Conservation (phyloP, 2,329 filamentous ascomycete genomes). For the Beauveria bassiana region DNA sequence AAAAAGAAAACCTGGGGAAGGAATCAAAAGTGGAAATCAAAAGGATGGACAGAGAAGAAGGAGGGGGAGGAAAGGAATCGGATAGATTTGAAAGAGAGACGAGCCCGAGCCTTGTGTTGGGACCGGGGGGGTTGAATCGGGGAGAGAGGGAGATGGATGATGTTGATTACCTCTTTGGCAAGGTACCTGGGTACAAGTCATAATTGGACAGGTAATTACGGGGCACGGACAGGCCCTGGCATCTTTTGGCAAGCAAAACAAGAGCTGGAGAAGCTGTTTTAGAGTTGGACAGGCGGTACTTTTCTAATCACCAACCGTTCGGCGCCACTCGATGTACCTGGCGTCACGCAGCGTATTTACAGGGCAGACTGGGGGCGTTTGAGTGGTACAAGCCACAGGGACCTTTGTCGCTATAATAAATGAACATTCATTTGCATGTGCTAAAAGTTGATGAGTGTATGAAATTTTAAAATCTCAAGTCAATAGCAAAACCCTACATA, state of each 20-base stretch:
- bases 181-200: too few species aligned
- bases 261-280: too few species aligned
- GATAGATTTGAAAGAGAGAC: conserved; percentile 4
- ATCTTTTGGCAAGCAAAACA: too few species aligned
- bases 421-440: background rate
- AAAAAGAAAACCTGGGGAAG: background rate
- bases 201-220: background rate
- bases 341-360: too few species aligned
- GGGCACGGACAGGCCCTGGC: too few species aligned
- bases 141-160: background rate
- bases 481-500: background rate
- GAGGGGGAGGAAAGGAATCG: conserved; percentile 2
- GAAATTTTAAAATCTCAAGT: too few species aligned
- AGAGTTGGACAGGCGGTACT: too few species aligned
- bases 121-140: background rate
- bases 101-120: conserved; percentile 1
- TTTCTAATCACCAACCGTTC: too few species aligned
- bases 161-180: background rate
- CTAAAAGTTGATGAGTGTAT: background rate
- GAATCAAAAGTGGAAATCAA: conserved; percentile 1
- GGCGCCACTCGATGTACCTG: too few species aligned
- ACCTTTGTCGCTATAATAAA: background rate
- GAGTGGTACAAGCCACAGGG: background rate
- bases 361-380: background rate
- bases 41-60: background rate